Evolutionary conservation across 345 rosid genomes (phyloP).

Genomic region (Ailanthus altissimus): DNA sequence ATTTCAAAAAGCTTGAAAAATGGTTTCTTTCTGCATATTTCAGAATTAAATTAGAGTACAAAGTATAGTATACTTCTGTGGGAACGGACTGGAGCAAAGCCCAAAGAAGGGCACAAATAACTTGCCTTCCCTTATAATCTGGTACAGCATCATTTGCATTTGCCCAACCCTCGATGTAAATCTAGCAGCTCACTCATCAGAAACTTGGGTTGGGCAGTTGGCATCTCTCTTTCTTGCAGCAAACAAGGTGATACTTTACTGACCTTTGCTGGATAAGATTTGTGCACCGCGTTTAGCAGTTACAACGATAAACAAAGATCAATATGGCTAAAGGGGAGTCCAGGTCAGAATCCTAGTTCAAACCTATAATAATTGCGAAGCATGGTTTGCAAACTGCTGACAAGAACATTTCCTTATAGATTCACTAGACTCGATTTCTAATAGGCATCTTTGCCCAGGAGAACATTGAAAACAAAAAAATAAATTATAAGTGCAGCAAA

Average conservation of each 20-base stretch:
- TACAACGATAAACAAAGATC: neutral
- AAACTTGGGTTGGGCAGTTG: neutral
- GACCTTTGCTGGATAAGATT: neutral
- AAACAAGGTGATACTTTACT: neutral
- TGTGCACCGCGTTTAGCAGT: neutral
- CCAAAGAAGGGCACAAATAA: neutral
- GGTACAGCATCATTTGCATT: neutral
- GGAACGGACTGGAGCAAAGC: neutral
- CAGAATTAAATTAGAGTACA: neutral
- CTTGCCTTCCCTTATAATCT: neutral
- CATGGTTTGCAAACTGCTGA: neutral
- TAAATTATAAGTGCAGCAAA: neutral
- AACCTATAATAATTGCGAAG: neutral
- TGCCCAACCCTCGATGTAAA: neutral
- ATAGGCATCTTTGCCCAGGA: neutral
- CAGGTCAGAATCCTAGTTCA: neutral
- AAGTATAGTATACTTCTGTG: neutral
- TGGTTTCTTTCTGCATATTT: neutral
- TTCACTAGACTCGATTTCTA: neutral
- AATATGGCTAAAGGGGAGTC: too few species aligned
- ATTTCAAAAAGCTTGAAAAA: neutral
- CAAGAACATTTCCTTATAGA: neutral
- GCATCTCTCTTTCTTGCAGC: neutral
- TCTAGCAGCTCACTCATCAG: neutral
- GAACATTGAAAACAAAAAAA: neutral